Percentiles rank a stretch among this genome's conserved stretches.
Evolutionary conservation across 2,329 filamentous ascomycete genomes (phyloP).

Genomic region (Aspergillus sp.): DNA sequence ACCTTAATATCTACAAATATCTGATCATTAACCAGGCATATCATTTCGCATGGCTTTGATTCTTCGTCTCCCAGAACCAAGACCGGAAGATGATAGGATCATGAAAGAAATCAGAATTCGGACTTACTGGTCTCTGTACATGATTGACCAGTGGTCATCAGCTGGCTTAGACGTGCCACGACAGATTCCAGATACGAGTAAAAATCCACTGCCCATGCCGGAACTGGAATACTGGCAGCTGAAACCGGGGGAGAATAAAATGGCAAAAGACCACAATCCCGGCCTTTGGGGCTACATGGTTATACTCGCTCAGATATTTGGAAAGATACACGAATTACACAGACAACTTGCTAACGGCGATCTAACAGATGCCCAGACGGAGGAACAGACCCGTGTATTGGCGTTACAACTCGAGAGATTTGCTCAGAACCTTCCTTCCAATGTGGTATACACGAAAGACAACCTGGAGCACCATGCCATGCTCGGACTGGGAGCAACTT

Average conservation of each 20-base stretch:
- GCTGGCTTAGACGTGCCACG: background rate
- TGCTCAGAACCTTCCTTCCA: background rate
- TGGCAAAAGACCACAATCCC: background rate
- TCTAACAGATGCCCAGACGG: background rate
- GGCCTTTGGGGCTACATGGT: conserved; percentile 1
- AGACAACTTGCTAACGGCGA: background rate
- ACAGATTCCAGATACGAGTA: background rate
- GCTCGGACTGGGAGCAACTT: background rate
- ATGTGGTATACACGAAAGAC: background rate
- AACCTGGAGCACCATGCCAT: background rate
- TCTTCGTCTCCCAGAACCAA: background rate
- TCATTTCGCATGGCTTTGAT: background rate
- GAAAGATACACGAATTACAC: background rate
- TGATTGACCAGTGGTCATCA: conserved; percentile 1
- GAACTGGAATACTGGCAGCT: background rate
- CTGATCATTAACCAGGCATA: background rate
- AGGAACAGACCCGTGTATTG: background rate
- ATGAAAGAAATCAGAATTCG: background rate
- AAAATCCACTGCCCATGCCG: background rate
- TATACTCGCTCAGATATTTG: background rate
- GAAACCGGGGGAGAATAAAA: background rate
- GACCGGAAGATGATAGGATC: background rate
- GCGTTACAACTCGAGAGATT: background rate
- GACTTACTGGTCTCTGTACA: conserved; percentile 2
- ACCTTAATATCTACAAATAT: background rate